Base-by-base conservation (phyloP, 768 basidiomycete genomes). In the Termitomyces sp. region DNA sequence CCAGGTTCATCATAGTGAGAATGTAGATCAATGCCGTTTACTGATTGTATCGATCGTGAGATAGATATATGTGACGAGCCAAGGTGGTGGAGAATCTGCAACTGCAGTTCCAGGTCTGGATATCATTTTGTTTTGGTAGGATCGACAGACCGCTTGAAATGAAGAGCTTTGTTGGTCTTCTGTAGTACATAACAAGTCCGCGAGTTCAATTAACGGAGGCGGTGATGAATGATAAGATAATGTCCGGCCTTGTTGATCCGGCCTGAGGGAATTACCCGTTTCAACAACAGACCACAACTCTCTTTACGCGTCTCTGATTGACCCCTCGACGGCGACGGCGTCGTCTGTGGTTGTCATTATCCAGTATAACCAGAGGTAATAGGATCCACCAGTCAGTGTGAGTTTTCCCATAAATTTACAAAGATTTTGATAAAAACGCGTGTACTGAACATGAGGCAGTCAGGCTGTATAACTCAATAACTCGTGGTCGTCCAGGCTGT, bases 371-470 rank as follows among this genome's bases (percentile, higher is more conserved):
- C 41, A 59, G 46, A 42, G 53, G 39, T 39, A 32, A 39, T 23
- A 22, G 48, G 52, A 42, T 45, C 33, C 42, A 57, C 52, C 40
- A 48, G 56, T 53, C 48, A 57, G 58, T 59, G 72, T 68, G 58
- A 68, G 67, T 66, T 56, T 57, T 33, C 42, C 48, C 33, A 32
- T 41, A 56, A 57, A 54, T 47, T 57, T 58, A 49, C 40, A 46
- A 54, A 36, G 31, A 53, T 56, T 53, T 60, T 69, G 69, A 68
- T 66, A 64, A 63, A n/a, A 69, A 72, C 76, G 73, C 76, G 77
- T 78, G 78, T 70, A 63, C 71, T 76, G 60, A 74, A 80, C 80
- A 83, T 77, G 81, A 82, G 79, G 81, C 80, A 73, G 59, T 64
- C 69, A 74, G 73, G 72, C 69, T n/a, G n/a, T n/a, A n/a, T n/a